phyloP scores from a whole-genome alignment of 2,329 filamentous ascomycete genomes.

The Aschersonia sp. region DNA sequence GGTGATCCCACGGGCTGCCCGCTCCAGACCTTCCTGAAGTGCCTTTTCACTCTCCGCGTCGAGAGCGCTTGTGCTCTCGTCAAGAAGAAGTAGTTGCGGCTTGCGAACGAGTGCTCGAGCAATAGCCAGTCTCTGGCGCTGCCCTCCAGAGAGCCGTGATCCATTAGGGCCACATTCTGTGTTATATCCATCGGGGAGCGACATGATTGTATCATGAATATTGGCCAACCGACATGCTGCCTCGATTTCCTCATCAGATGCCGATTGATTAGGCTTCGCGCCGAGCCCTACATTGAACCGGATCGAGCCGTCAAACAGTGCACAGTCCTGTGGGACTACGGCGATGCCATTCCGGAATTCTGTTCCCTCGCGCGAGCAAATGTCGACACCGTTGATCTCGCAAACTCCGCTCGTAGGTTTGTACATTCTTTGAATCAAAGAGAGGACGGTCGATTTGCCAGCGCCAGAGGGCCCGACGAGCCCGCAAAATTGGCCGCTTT shows the following conservation, averaged over 20 bases:
- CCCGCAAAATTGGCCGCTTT: constrained; percentile 45
- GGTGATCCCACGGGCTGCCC: constrained; percentile 35
- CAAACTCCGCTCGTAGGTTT: constrained; percentile 24
- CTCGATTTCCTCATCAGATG: constrained; percentile 46
- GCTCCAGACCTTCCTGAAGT: constrained; percentile 53
- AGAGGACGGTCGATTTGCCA: constrained; percentile 53
- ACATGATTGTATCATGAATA: constrained; percentile 53
- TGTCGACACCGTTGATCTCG: constrained; percentile 30
- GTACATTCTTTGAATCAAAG: constrained; percentile 37
- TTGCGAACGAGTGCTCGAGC: constrained; percentile 60
- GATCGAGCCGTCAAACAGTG: constrained; percentile 42
- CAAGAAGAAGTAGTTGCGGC: constrained; percentile 61
- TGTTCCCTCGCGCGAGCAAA: constrained; percentile 24
- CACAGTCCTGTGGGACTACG: constrained; percentile 42
- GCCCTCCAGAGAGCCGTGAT: constrained; percentile 62
- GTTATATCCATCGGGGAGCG: constrained; percentile 50
- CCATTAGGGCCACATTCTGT: constrained; percentile 59
- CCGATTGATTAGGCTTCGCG: constrained; percentile 36
- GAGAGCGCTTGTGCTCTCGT: constrained; percentile 69
- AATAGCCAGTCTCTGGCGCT: constrained; percentile 66
- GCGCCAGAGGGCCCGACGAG: constrained; percentile 52
- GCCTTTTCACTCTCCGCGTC: constrained; percentile 55
- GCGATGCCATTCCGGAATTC: constrained; percentile 37
- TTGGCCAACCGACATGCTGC: constrained; percentile 54
- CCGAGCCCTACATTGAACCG: constrained; percentile 42